Conservation (phyloP, 495 filamentous ascomycete species). For the Podospora pseudoanserina region DNA sequence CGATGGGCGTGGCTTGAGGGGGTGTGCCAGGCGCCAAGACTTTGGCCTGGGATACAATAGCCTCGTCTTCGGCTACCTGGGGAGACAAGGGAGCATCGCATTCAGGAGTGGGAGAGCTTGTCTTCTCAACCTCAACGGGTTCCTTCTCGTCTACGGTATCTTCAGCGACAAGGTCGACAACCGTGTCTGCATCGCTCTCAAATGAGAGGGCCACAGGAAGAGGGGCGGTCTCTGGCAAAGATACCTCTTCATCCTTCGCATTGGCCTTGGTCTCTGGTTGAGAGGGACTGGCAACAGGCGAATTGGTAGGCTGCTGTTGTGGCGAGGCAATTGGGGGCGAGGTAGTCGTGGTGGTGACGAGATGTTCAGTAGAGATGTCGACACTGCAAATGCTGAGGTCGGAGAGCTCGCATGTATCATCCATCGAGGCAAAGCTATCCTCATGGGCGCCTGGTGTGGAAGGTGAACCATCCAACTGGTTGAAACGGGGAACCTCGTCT, state of each 20-base stretch:
- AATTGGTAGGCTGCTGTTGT: not conserved
- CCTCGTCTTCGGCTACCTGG: not conserved
- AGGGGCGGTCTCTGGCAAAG: not conserved
- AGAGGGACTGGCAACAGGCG: not conserved
- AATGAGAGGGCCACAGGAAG: not conserved
- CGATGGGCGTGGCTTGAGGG: not conserved
- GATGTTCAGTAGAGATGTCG: conserved; percentile 15
- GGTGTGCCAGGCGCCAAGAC: conserved; percentile 3
- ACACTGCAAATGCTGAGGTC: not conserved
- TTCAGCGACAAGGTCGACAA: not conserved
- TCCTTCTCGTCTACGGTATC: not conserved
- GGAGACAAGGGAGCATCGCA: not conserved
- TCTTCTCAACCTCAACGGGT: not conserved
- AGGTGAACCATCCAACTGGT: not conserved
- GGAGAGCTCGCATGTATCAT: not conserved
- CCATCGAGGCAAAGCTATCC: not conserved
- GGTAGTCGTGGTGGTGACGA: conserved; percentile 13
- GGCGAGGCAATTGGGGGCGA: conserved; percentile 25
- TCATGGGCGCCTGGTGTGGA: not conserved
- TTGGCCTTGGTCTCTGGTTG: not conserved
- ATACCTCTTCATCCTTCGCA: not conserved
- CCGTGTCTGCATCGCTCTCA: not conserved
- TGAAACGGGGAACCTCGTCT: not conserved
- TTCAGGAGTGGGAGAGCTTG: not conserved
- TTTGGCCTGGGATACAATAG: not conserved